Base-by-base conservation (phyloP, 1,139 yeast species). In the Kodamaea derodonti region DNA sequence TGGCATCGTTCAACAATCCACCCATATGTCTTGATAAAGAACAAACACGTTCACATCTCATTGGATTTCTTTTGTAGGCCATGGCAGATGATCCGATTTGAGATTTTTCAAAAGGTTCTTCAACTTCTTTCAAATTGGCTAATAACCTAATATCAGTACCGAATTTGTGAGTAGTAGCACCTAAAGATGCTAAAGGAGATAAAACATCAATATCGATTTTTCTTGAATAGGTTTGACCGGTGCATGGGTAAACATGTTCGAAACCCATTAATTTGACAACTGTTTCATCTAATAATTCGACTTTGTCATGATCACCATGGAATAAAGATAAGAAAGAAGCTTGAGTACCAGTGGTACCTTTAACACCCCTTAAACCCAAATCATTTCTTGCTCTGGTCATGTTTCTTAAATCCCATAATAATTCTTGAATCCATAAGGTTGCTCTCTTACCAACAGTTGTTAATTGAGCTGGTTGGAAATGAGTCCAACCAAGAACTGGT, bases 41-140 rank as follows among this genome's bases (percentile, higher is more conserved):
- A 69, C 99, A 92, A 41, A 92, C 97, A 62, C 99, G 83, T 71
- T 92, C 99, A 58, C 94, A 84, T 72, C 99, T 84, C 99, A 92
- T 92, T 62, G 99, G 99, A 72, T 92, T 92, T 70, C 99, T 85
- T 78, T 92, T 92, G 74, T 92, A 92, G 20, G 99, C 99, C 99
- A 92, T 92, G 28, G 98, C 98, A 39, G 90, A 78, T 14, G 97
- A 90, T 27, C 99, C 99, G 58, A 92, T 92, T 72, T 92, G 99
- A 16, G 92, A 80, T 67, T 86, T 87, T 71, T 92, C 98, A 60
- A 92, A 94, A 20, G 99, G 99, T 64, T 92, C 99, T 69, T 94
- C 98, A 48, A 92, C 68, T 69, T 92, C 98, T 69, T 92, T 92
- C 70, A 92, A 78, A 66, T 92, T 90, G 46, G 99, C 99, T 52